Conservation (phyloP, 371 early-diverging fungal genomes). For the Mucor irregularis region DNA sequence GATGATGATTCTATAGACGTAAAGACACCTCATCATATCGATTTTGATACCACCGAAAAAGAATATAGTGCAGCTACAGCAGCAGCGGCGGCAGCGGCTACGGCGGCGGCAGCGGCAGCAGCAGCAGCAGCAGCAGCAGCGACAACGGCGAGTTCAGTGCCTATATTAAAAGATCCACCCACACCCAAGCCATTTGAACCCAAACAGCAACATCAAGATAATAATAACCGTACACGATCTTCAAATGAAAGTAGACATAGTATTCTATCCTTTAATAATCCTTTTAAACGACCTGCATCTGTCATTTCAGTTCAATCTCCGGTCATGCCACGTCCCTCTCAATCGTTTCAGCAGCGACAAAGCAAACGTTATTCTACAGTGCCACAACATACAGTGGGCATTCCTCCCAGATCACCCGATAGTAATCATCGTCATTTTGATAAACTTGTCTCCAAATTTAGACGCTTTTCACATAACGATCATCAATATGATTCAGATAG, state of each 20-base stretch:
- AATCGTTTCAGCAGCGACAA: conserved; percentile 29
- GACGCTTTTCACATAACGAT: conserved; percentile 34
- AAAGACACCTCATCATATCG: conserved; percentile 9
- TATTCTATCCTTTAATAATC: conserved; percentile 13
- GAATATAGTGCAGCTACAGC: too few relatives aligned
- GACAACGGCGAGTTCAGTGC: too few relatives aligned
- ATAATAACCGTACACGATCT: neutral
- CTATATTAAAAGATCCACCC: conserved; percentile 16
- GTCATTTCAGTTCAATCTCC: conserved; percentile 11
- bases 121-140: too few relatives aligned
- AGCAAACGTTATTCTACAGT: conserved; percentile 23
- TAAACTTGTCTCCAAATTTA: conserved; percentile 24
- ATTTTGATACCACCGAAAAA: too few relatives aligned
- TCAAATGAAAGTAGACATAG: conserved; percentile 15
- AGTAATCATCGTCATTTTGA: conserved; percentile 19
- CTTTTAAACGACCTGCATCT: conserved; percentile 17
- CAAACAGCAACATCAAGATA: too few relatives aligned
- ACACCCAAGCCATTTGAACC: neutral
- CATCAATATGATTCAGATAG: conserved; percentile 55
- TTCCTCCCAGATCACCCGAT: conserved; percentile 10
- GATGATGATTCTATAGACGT: conserved; percentile 11
- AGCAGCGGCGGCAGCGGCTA: too few relatives aligned
- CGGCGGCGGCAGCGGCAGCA: too few relatives aligned
- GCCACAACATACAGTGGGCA: conserved; percentile 1
- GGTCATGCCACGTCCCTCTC: conserved; percentile 22